These are phyloP conservation scores for Cladosporium cucumerinum DNA, from an alignment of 2,329 filamentous ascomycete genomes.

Conservation along the genomic window DNA sequence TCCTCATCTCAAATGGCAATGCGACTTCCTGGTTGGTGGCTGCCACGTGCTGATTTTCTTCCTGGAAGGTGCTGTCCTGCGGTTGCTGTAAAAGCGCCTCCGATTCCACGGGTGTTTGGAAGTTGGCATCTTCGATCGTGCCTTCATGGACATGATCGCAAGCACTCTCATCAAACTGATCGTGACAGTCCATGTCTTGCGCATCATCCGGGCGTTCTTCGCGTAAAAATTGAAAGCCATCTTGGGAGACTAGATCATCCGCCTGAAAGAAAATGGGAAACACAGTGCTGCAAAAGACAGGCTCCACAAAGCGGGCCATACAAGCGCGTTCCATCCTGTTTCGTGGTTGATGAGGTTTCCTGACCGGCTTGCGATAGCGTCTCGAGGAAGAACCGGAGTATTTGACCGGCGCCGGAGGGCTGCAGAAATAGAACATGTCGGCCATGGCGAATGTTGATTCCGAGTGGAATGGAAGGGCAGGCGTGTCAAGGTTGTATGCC, in stretches of 20 bases:
- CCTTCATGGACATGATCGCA: background rate
- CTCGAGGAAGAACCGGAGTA: conserved; percentile 17
- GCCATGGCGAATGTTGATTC: conserved; percentile 17
- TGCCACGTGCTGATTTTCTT: background rate
- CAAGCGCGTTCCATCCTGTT: conserved; percentile 23
- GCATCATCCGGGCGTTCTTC: background rate
- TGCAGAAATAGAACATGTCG: conserved; percentile 29
- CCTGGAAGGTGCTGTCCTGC: background rate
- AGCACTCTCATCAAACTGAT: background rate
- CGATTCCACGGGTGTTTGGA: background rate
- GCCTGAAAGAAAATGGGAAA: background rate
- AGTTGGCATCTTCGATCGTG: background rate
- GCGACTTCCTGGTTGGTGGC: background rate
- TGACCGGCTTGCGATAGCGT: conserved; percentile 19
- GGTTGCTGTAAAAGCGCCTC: background rate
- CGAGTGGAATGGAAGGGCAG: background rate
- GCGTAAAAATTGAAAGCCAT: background rate
- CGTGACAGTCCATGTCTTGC: background rate
- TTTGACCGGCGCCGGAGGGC: conserved; percentile 21
- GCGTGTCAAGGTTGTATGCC: background rate
- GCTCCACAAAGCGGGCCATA: conserved; percentile 30
- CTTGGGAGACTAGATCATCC: background rate
- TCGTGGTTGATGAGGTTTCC: conserved; percentile 18
- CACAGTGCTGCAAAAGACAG: conserved; percentile 25
- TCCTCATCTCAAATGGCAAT: conserved; percentile 20